Base-by-base conservation (phyloP, 2,329 filamentous ascomycete species). In the Exophiala bonariae region DNA sequence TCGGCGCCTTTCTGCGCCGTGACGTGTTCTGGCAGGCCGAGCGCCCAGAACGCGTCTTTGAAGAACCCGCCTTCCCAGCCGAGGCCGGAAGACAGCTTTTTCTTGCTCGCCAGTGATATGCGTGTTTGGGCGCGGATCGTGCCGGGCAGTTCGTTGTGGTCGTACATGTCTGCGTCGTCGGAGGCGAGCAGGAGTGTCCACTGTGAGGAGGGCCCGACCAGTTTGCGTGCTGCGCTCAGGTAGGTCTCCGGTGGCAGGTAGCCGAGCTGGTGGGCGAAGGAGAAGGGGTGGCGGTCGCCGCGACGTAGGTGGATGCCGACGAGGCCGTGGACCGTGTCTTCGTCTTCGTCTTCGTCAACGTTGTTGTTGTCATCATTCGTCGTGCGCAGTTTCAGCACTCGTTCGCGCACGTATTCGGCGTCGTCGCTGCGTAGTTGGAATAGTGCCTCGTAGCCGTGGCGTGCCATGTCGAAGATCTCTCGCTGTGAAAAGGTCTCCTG, bases 21-120 rank as follows among this genome's bases (percentile, higher is more conserved):
- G 11, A 66, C 72, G 60, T 66, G 74, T 47, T 67, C 66, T 36
- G 68, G 63, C n/a, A 69, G 63, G 3, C 87, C 89, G 1, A 95
- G 73, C 41, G 83, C 85, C 81, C 86, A 91, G 67, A 95, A 95
- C 68, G 93, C 84, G 59, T 82, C 79, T 11, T 80, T 78, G 67
- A 86, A 95, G 73, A 95, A 95, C 1, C 89, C 89, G 14, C 89
- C 89, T 64, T 95, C 89, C 89, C 89, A 95, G 22, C 89, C 89
- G 32, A 88, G 83, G 62, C 90, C 85, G 10, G 48, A 56, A 17
- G 59, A 58, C n/a, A 66, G 49, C 78, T 76, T 40, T 78, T 89
- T 41, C 80, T 96, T 56, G 86, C 87, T 11, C 83, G 87, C 87
- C 5, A 95, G 78, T 17, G 83, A 80, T 63, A 95, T 92, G 49